Evolutionary conservation across 805 yeast genomes (phyloP), one percentile per base, ranked within the genome.

Genomic region (Candida dendrica): DNA sequence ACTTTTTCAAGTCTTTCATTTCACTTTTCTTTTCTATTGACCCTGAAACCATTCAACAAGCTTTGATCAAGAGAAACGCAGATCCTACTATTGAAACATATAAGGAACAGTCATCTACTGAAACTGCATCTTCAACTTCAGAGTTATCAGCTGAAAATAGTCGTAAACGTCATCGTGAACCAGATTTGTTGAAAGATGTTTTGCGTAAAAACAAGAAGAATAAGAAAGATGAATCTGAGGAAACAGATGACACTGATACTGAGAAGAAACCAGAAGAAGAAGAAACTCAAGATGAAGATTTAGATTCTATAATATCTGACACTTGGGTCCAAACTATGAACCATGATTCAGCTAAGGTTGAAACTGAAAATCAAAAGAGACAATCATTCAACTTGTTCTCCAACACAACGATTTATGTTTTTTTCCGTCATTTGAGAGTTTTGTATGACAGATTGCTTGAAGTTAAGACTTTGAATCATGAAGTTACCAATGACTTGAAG

Each of bases 331-430:
- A 51, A 35, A 48, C 53, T 18, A 42, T 50, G 15, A 45, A 44
- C 11, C 35, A 50, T 14, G 51, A 47, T 7, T 22, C 56, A 19
- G 58, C 59, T 2, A 58, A 55, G 26, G 50, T 55, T 14, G 52
- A 56, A 20, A 59, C 65, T 16, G 39, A 50, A 19, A 61, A 63
- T 29, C 38, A 47, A 13, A 48, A 65, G 42, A 74, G 90, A 53
- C 68, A 67, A 26, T 75, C 71, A 38, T 88, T 67, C 68, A 90
- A 89, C 59, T 61, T 90, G 53, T 93, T 91, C 69, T 87, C 86
- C 47, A 90, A 91, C 62, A 82, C 96, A 4, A 81, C 90, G 43
- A 76, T 90, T 32, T 93, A 93, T 57, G 85, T 89, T 29, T 89
- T 93, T 53, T 77, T 89, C 75, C 85, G 98, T 51, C 84, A 84